These are phyloP conservation scores for Vickermania ingenoplastis DNA, from an alignment of 208 protist species.

Conservation along the genomic window DNA sequence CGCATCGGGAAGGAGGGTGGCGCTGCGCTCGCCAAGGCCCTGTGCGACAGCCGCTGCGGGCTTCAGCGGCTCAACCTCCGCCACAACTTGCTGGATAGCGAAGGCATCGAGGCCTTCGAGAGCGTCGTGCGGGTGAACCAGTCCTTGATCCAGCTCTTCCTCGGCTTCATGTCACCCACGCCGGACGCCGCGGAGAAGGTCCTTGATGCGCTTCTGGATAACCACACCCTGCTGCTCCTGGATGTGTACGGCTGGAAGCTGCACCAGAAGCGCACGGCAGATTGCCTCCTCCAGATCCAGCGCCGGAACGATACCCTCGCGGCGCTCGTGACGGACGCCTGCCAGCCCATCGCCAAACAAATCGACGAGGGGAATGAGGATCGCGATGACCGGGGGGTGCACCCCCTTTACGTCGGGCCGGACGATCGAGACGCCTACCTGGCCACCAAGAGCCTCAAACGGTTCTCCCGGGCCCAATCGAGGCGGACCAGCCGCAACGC, in stretches of 20 bases:
- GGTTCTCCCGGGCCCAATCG: slow-evolving; percentile 70
- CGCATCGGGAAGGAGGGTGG: slow-evolving; percentile 68
- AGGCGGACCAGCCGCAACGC: slow-evolving; percentile 42
- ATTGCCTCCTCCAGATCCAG: slow-evolving; percentile 34
- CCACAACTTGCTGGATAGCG: slow-evolving; percentile 75
- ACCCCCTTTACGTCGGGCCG: slow-evolving; percentile 73
- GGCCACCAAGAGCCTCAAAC: slow-evolving; percentile 68
- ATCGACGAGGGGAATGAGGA: slow-evolving; percentile 57
- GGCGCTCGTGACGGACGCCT: slow-evolving; percentile 73
- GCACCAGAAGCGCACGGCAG: slow-evolving; percentile 15
- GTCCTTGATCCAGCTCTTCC: slow-evolving; percentile 84
- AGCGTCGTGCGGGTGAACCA: slow-evolving; percentile 59
- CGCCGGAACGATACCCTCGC: slow-evolving; percentile 37
- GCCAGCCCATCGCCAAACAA: slow-evolving; percentile 35
- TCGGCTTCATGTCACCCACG: slow-evolving; percentile 83
- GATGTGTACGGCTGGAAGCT: slow-evolving; percentile 85
- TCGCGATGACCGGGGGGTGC: slow-evolving; percentile 41
- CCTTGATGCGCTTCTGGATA: slow-evolving; percentile 39
- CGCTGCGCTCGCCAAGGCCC: slow-evolving; percentile 41
- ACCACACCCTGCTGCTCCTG: slow-evolving; percentile 61
- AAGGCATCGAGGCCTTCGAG: slow-evolving; percentile 48
- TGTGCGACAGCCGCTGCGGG: slow-evolving; percentile 42
- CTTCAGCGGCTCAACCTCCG: slow-evolving; percentile 82
- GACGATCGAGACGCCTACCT: slow-evolving; percentile 81
- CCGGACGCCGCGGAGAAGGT: slow-evolving; percentile 44